Base-by-base conservation (phyloP, 768 basidiomycete genomes). In the Rhodosporidiobolus odoratus region DNA sequence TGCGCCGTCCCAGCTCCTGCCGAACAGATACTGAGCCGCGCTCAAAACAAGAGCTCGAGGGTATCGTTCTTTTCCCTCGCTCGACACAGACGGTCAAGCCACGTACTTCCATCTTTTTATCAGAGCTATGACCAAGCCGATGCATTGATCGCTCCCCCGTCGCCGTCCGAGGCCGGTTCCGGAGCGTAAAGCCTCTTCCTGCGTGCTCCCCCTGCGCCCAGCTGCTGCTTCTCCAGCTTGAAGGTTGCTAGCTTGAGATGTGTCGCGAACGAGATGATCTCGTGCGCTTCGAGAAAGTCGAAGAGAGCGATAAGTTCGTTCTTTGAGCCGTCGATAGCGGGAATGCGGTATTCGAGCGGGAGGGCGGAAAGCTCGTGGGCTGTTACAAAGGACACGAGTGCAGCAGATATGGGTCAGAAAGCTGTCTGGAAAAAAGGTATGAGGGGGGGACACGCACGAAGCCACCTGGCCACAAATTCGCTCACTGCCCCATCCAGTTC, bases 281-380 rank as follows among this genome's bases (percentile, higher is more conserved):
- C 64, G 65, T 69, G 43, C 19, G 64, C 68, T 5, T 69, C 67
- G 48, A 73, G 57, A 17, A 62, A 73, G 65, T 73, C 72, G 45
- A 66, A 62, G n/a, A 65, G 40, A 8, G 38, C 35, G 43, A 53
- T 27, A 32, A 73, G 32, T 37, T 45, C 40, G 13, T n/a, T n/a
- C 4, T 53, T 52, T 8, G 43, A 30, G 25, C 34, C 35, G 21
- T 21, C 25, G 35, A 58, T 3, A 10, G 58, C 50, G 25, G 30
- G 27, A 10, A 25, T 0, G 48, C 30, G 35, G 40, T 52, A 64
- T 1, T 19, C 54, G 45, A 45, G n/a, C 9, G 48, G 32, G 48
- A 67, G 27, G 32, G 37, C 12, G 12, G 50, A 25, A 52, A 41
- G 37, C 3, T 56, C 34, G 43, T 35, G 13, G 21, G 41, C 38